These are phyloP conservation scores for Gymnopilus dilepis DNA, from an alignment of 768 basidiomycete genomes.

Conservation along the genomic window DNA sequence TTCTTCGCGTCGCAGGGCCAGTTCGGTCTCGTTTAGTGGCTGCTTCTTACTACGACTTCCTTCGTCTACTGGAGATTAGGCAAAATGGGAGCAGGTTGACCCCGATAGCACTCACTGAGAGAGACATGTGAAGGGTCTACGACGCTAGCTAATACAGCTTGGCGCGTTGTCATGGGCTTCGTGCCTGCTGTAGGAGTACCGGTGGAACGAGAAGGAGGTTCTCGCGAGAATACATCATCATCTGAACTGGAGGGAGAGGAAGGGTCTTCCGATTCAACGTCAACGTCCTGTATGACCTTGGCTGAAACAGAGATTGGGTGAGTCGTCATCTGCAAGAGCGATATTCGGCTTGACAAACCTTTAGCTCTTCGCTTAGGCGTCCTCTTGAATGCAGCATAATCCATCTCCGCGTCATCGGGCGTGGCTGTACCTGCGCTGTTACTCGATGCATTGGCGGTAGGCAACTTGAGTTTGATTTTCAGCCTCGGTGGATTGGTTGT, in stretches of 20 bases:
- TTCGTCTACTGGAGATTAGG: slow-evolving; percentile 24
- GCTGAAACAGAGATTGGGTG: slow-evolving; percentile 11
- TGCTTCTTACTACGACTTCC: slow-evolving; percentile 59
- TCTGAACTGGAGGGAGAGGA: slow-evolving; percentile 34
- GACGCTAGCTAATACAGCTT: slow-evolving; percentile 74
- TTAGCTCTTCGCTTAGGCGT: slow-evolving; percentile 30
- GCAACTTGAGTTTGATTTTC: slow-evolving; percentile 67
- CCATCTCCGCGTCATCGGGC: slow-evolving; percentile 38
- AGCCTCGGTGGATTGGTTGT: slow-evolving; percentile 49
- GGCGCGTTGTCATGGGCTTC: slow-evolving; percentile 59
- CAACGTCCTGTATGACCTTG: slow-evolving; percentile 31
- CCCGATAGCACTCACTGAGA: slow-evolving; percentile 44
- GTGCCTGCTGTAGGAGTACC: slow-evolving; percentile 28
- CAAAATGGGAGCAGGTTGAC: not conserved
- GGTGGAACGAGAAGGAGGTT: slow-evolving; percentile 33
- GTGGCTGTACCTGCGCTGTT: slow-evolving; percentile 35
- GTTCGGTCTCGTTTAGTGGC: slow-evolving; percentile 70
- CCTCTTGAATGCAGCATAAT: slow-evolving; percentile 32
- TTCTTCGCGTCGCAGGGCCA: slow-evolving; percentile 78
- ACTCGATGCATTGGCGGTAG: slow-evolving; percentile 40
- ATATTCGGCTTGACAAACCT: slow-evolving; percentile 18
- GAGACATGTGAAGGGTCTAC: slow-evolving; percentile 74
- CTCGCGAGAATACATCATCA: slow-evolving; percentile 30
- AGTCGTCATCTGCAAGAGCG: not conserved
- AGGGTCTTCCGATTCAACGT: slow-evolving; percentile 47